Percentiles rank a stretch among this genome's conserved stretches.
Evolutionary conservation across 345 rosid genomes (phyloP).

Genomic region (Gossypium longicalyx): DNA sequence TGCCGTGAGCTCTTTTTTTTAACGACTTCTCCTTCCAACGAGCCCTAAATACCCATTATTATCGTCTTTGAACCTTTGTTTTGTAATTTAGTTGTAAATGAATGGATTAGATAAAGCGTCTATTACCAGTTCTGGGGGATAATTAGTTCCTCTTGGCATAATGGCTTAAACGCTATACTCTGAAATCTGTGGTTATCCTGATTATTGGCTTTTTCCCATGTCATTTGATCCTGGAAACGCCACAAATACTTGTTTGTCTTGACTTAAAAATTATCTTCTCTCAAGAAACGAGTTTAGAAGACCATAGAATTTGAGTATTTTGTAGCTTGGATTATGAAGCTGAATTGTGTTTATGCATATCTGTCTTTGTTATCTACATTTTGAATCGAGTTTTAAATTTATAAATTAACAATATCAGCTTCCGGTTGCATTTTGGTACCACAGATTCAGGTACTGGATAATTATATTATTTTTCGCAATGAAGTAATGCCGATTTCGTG

Average conservation of each 20-base stretch:
- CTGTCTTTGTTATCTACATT: no score
- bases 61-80: background rate
- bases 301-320: background rate
- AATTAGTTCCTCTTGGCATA: conserved; percentile 61
- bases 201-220: conserved; percentile 34
- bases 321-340: no score
- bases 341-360: no score
- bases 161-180: conserved; percentile 82
- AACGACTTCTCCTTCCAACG: conserved; percentile 99
- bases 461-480: no score
- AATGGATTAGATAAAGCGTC: conserved; percentile 34
- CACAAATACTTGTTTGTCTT: conserved; percentile 36
- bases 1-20: conserved; percentile 69
- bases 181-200: conserved; percentile 66
- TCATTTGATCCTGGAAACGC: conserved; percentile 80
- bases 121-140: conserved; percentile 94
- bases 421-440: no score
- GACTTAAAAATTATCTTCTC: background rate
- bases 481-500: no score
- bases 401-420: no score
- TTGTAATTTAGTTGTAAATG: background rate
- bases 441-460: no score
- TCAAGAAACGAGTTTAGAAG: background rate
- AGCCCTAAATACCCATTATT: conserved; percentile 29
- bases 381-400: no score